phyloP scores from a whole-genome alignment of 345 rosid species.

The Populus deltoides region DNA sequence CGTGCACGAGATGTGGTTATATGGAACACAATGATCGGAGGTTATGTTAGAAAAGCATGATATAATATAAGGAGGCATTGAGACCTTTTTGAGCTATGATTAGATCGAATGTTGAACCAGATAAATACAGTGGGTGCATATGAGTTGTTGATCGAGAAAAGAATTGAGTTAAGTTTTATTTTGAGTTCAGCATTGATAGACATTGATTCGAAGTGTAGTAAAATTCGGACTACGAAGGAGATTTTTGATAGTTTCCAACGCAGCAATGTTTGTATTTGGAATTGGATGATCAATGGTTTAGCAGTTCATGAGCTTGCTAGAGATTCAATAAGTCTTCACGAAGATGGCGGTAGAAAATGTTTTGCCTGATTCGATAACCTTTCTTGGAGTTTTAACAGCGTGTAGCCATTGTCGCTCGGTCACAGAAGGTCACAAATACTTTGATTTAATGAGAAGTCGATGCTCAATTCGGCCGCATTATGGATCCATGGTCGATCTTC shows the following conservation, averaged over 20 bases:
- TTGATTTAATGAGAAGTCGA: conserved; percentile 46
- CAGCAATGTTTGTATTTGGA: conserved; percentile 66
- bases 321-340: conserved; percentile 52
- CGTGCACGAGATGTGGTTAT: too few relatives aligned
- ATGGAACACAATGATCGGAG: too few relatives aligned
- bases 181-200: too few relatives aligned
- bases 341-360: conserved; percentile 54
- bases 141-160: too few relatives aligned
- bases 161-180: too few relatives aligned
- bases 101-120: too few relatives aligned
- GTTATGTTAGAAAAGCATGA: too few relatives aligned
- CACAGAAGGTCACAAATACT: conserved; percentile 52
- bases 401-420: conserved; percentile 73
- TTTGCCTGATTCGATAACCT: conserved; percentile 63
- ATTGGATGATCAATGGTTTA: conserved; percentile 72
- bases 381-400: conserved; percentile 62
- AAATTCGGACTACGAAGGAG: conserved; percentile 54
- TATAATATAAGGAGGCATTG: too few relatives aligned
- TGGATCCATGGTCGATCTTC: conserved; percentile 74
- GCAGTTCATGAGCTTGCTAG: conserved; percentile 68
- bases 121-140: too few relatives aligned
- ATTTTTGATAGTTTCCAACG: conserved; percentile 42
- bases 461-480: conserved; percentile 68
- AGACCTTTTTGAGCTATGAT: too few relatives aligned
- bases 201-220: conserved; percentile 73